Evolutionary conservation across 176 grass and related monocot genomes (phyloP), one percentile per base, ranked within the genome.

Genomic region (Avena insularis): DNA sequence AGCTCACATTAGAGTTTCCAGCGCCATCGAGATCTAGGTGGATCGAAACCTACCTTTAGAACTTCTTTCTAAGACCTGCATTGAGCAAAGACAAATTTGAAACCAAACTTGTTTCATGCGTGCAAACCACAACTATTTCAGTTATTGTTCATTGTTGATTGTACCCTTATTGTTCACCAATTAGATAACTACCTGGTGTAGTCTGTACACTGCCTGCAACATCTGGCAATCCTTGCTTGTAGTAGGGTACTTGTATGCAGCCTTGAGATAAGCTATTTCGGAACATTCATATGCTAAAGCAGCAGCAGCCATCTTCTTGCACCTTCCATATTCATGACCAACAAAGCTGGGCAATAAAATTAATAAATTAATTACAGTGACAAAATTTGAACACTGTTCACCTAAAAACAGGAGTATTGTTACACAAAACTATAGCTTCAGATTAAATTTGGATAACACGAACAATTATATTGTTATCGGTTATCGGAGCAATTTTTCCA

Each of bases 271-370:
- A 59, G 95, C 95, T 36, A 98, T 86, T 90, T 95, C 93, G 20
- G 95, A 91, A 85, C 95, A 98, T 55, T 98, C 93, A 64, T 90
- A 95, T 83, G 95, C 95, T 86, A 98, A 91, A 67, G 95, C 85
- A 78, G 91, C 93, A 71, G 89, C 91, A 56, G 91, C 93, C 89
- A 92, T 98, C 72, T 92, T 92, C 75, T 92, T 95, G 77, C 80
- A 88, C 79, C 79, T 93, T 85, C 95, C 95, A 83, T 95, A 98
- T 68, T 80, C 87, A 90, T 90, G 91, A 70, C 91, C 89, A 82
- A 90, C 92, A 84, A 95, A 98, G 56, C 95, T 98, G 87, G 33
- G 15, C 48, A 83, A 87, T 73, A 9, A 56, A 87, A 90, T 17
- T 12, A 49, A 92, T 69, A 72, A 74, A 25, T 82, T 69, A 72